phyloP scores from a whole-genome alignment of 1,284 basidiomycete species.

The Psilocybe mexicana region DNA sequence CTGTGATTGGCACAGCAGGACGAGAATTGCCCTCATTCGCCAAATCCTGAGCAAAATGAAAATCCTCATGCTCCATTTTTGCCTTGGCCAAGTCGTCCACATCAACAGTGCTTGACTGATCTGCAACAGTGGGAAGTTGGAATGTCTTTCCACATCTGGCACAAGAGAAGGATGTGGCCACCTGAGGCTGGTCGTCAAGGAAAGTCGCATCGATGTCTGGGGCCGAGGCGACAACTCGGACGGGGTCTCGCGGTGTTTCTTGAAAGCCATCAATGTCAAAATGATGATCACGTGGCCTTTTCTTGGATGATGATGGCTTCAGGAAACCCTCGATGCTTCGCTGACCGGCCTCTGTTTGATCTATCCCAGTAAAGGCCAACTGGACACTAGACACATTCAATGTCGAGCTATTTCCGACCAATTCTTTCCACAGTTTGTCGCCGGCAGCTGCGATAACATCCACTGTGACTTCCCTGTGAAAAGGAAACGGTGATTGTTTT shows the following conservation, averaged over 20 bases:
- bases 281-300: conserved; percentile 32
- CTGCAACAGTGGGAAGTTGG: conserved; percentile 26
- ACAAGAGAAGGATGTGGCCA: conserved; percentile 47
- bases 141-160: conserved; percentile 53
- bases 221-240: neutral
- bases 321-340: conserved; percentile 88
- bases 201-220: neutral
- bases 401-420: conserved; percentile 52
- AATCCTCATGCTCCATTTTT: conserved; percentile 81
- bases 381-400: conserved; percentile 77
- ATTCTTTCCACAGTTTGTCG: conserved; percentile 86
- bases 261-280: neutral
- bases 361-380: conserved; percentile 84
- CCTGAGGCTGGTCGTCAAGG: conserved; percentile 15
- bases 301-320: conserved; percentile 31
- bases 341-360: conserved; percentile 79
- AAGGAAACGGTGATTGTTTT: conserved; percentile 85
- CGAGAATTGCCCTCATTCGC: conserved; percentile 35
- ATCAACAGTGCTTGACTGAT: conserved; percentile 27
- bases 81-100: conserved; percentile 41
- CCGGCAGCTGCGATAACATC: conserved; percentile 80
- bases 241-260: neutral
- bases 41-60: conserved; percentile 81
- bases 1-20: conserved; percentile 5
- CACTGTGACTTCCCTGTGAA: conserved; percentile 68